Evolutionary conservation across 2,329 filamentous ascomycete species (phyloP).

Genomic region (Fusarium cyanostomum): DNA sequence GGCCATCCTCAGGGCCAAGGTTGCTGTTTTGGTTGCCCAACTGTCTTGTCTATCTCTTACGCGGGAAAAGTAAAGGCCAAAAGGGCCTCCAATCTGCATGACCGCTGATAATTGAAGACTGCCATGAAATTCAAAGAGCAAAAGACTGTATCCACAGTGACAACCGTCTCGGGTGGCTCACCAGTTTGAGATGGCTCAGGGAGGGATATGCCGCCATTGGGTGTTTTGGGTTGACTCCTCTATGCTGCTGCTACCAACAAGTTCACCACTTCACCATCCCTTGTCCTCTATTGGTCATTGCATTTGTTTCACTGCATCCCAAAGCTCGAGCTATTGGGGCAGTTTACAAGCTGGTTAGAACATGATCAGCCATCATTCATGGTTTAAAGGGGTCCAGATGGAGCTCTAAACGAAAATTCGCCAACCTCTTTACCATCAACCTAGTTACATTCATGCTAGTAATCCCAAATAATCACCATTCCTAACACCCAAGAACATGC

Average conservation of each 20-base stretch:
- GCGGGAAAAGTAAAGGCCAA: background rate
- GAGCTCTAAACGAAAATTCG: constrained; percentile 4
- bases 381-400: constrained; percentile 32
- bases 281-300: background rate
- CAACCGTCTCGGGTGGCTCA: constrained; percentile 8
- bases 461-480: background rate
- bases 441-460: background rate
- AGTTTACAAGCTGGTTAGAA: constrained; percentile 17
- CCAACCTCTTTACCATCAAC: constrained; percentile 7
- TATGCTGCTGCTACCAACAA: constrained; percentile 20
- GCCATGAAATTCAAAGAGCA: background rate
- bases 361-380: constrained; percentile 24
- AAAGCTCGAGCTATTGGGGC: background rate
- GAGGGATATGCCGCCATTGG: constrained; percentile 36
- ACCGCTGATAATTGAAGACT: background rate
- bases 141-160: background rate
- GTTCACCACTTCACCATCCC: background rate
- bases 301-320: constrained; percentile 20
- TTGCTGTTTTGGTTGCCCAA: background rate
- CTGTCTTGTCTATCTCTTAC: too few species aligned
- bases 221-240: constrained; percentile 39
- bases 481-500: background rate
- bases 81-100: background rate
- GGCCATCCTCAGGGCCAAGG: constrained; percentile 6
- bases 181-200: constrained; percentile 32